Evolutionary conservation across 2,329 filamentous ascomycete genomes (phyloP).

Genomic region (Coniochaeta hoffmannii): DNA sequence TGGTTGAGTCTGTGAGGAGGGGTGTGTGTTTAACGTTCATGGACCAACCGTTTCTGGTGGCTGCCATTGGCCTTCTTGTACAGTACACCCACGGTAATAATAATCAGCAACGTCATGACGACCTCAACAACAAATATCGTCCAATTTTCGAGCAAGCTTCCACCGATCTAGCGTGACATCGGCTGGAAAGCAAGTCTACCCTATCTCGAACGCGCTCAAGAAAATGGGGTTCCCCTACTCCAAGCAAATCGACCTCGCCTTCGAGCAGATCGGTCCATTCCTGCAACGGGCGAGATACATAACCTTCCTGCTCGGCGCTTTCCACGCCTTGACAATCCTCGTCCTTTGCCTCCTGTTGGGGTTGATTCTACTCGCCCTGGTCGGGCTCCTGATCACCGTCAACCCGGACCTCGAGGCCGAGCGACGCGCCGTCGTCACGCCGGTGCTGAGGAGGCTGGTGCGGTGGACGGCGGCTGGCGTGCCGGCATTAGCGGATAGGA

Average conservation of each 20-base stretch:
- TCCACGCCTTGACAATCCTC: constrained; percentile 35
- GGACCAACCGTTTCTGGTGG: background rate
- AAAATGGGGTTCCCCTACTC: constrained; percentile 44
- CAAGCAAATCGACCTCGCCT: constrained; percentile 41
- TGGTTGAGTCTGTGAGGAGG: background rate
- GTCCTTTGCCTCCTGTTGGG: constrained; percentile 22
- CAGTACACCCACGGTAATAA: too few relatives aligned
- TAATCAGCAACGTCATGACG: background rate
- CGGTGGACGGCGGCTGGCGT: constrained; percentile 3
- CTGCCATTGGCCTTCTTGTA: too few relatives aligned
- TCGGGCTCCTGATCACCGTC: constrained; percentile 33
- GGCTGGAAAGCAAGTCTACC: too few relatives aligned
- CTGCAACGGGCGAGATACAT: constrained; percentile 42
- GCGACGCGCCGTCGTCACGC: constrained; percentile 31
- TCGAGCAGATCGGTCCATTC: constrained; percentile 44
- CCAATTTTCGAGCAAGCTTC: background rate
- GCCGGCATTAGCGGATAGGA: too few relatives aligned
- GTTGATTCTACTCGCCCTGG: constrained; percentile 27
- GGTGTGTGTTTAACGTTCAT: background rate
- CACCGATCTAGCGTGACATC: background rate
- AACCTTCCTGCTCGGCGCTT: constrained; percentile 34
- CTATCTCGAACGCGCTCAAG: background rate
- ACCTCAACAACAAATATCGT: background rate
- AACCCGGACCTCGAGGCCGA: constrained; percentile 40
- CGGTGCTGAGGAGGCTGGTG: constrained; percentile 25